Percentiles rank a stretch among this genome's conserved stretches.
phyloP scores from a whole-genome alignment of 768 basidiomycete species.

The Myochromella boudieri region DNA sequence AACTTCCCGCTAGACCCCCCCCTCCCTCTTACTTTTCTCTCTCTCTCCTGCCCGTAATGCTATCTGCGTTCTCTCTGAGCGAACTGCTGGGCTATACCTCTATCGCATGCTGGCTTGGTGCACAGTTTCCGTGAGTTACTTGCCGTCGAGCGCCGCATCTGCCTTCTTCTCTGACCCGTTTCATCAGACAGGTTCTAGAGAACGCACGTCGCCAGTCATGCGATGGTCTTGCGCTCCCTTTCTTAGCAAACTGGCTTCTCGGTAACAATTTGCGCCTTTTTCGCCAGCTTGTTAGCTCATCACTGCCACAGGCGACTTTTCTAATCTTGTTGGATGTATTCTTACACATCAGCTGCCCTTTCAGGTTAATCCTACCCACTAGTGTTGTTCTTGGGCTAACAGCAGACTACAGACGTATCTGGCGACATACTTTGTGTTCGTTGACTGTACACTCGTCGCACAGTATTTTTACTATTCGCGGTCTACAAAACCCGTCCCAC shows the following conservation, averaged over 20 bases:
- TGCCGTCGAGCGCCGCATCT: not conserved
- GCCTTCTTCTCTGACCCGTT: conserved; percentile 1
- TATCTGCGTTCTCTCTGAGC: conserved; percentile 42
- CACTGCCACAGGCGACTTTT: conserved; percentile 70
- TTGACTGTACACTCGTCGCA: conserved; percentile 72
- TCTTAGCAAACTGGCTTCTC: conserved; percentile 89
- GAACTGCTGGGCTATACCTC: conserved; percentile 69
- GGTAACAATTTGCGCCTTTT: conserved; percentile 46
- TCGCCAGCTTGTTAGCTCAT: conserved; percentile 1
- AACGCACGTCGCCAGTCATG: conserved; percentile 75
- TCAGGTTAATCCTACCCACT: conserved; percentile 56
- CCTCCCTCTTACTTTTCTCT: conserved; percentile 17
- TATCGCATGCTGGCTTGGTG: conserved; percentile 80
- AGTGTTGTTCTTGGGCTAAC: conserved; percentile 8
- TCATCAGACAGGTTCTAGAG: conserved; percentile 75
- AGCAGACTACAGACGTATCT: conserved; percentile 80
- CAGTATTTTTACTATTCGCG: conserved; percentile 83
- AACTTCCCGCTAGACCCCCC: not conserved
- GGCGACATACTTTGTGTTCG: conserved; percentile 84
- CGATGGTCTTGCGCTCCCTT: conserved; percentile 90
- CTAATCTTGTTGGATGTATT: conserved; percentile 89
- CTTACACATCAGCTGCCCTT: conserved; percentile 94
- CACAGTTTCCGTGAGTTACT: conserved; percentile 80
- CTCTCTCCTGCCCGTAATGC: conserved; percentile 22
- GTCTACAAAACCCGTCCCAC: conserved; percentile 27